Evolutionary conservation across 495 filamentous ascomycete genomes (phyloP), one percentile per base, ranked within the genome.

Genomic region (Aspergillus sclerotioniger): DNA sequence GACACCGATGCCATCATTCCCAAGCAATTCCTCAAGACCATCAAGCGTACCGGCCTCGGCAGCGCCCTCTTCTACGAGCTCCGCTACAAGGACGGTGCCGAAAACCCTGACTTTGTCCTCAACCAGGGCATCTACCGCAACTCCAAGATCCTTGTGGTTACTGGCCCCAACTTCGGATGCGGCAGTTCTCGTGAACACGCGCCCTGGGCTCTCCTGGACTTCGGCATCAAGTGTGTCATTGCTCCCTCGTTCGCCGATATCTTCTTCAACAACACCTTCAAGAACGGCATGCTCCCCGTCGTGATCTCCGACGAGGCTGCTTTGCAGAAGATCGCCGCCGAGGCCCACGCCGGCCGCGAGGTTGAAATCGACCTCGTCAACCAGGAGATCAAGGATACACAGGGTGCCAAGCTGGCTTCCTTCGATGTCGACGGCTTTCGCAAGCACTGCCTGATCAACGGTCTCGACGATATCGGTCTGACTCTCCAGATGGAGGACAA

Each of bases 251-350:
- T 89, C 66, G 93, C 91, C 57, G 94, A 98, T 67, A 98, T 98
- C 74, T 97, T 97, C 84, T 96, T 92, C 85, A 98, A 97, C 83
- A 98, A 98, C 78, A 95, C 90, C 16, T 97, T 97, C 84, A 98
- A 98, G 82, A 98, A 98, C 77, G 94, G 93, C 74, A 98, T 98
- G 94, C 82, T 98, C 37, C 92, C 93, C 25, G 82, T 97, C 61
- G 74, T 80, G 37, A 89, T 98, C 70, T 76, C 80, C 33, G 83
- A 92, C 70, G 68, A 85, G 47, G 80, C 63, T 8, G 83, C 79
- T 15, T 79, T 98, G 3, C 79, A 86, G 8, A 78, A 76, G 62
- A 86, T 98, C 59, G 87, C 89, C 41, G 86, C 82, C 21, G 91
- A 96, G 74, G 92, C 93, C 31, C 81, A 80, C 47, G 89, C 89